Percentiles rank a stretch among this genome's conserved stretches.
phyloP scores from a whole-genome alignment of 1,284 basidiomycete genomes.

The Heterobasidion irregulare region DNA sequence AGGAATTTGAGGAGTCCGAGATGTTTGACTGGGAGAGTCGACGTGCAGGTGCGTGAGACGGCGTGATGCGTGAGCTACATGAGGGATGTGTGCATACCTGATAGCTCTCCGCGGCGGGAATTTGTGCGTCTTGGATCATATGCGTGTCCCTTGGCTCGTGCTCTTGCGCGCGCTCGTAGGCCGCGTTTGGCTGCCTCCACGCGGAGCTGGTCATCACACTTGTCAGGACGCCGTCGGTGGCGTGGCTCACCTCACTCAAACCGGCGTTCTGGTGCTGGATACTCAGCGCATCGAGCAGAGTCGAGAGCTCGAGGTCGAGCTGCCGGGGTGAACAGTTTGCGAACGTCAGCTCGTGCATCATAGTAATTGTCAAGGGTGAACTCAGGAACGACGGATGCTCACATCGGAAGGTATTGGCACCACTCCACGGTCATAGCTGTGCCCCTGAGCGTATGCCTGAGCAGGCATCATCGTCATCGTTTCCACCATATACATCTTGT shows the following conservation, averaged over 20 bases:
- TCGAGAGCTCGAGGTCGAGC: slow-evolving; percentile 13
- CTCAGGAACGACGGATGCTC: too few relatives aligned
- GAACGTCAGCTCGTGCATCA: neutral
- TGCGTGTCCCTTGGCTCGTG: slow-evolving; percentile 7
- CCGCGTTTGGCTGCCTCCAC: slow-evolving; percentile 12
- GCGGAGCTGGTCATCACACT: slow-evolving; percentile 3
- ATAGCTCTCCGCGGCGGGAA: neutral
- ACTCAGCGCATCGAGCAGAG: slow-evolving; percentile 13
- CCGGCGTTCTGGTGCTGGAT: slow-evolving; percentile 8
- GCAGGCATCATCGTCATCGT: too few relatives aligned
- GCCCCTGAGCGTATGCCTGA: too few relatives aligned
- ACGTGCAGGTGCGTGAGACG: too few relatives aligned
- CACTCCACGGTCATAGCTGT: too few relatives aligned
- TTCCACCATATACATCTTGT: too few relatives aligned
- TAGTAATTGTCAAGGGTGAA: too few relatives aligned
- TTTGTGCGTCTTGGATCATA: slow-evolving; percentile 12
- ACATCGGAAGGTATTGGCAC: too few relatives aligned
- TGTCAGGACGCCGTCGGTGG: too few relatives aligned
- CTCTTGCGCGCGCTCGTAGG: slow-evolving; percentile 5
- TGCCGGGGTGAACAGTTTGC: neutral
- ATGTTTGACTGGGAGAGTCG: slow-evolving; percentile 28
- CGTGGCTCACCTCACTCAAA: neutral
- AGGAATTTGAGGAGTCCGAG: slow-evolving; percentile 36
- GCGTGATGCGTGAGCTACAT: too few relatives aligned
- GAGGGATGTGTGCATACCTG: too few relatives aligned